A percentile compares a stretch with the other conserved stretches of the same genome.
Conservation (phyloP, 257 asterid species). For the Solanum microdontum region DNA sequence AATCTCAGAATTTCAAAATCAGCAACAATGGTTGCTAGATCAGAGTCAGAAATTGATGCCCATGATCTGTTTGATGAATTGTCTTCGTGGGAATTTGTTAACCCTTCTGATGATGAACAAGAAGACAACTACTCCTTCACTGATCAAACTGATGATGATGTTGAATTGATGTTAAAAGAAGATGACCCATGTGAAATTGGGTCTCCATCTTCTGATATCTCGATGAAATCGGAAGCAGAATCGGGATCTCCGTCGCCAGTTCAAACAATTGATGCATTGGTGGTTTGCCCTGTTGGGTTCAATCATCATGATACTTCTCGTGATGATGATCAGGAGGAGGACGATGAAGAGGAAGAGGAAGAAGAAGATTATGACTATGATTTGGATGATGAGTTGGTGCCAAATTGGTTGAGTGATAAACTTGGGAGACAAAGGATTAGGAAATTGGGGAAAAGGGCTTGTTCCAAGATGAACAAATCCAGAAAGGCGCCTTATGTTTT, state of each 20-base stretch:
- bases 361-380: slow-evolving; percentile 24
- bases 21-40: slow-evolving; percentile 28
- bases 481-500: slow-evolving; percentile 40
- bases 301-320: not conserved
- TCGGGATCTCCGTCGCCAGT: not conserved
- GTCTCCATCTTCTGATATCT: slow-evolving; percentile 15
- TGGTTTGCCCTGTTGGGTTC: slow-evolving; percentile 7
- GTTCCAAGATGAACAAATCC: slow-evolving; percentile 28
- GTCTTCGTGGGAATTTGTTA: slow-evolving; percentile 69
- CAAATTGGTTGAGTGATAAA: slow-evolving; percentile 43
- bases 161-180: not conserved
- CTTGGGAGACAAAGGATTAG: slow-evolving; percentile 58
- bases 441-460: slow-evolving; percentile 60
- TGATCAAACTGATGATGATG: slow-evolving; percentile 12
- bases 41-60: slow-evolving; percentile 8
- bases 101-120: slow-evolving; percentile 49
- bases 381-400: slow-evolving; percentile 69
- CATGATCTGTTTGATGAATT: slow-evolving; percentile 30
- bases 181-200: slow-evolving; percentile 6
- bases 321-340: not conserved
- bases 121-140: slow-evolving; percentile 30
- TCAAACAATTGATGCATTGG: slow-evolving; percentile 6
- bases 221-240: not conserved
- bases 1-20: slow-evolving; percentile 20
- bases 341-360: not conserved